phyloP scores from a whole-genome alignment of 2,329 filamentous ascomycete species.

The Helminthosporium solani region DNA sequence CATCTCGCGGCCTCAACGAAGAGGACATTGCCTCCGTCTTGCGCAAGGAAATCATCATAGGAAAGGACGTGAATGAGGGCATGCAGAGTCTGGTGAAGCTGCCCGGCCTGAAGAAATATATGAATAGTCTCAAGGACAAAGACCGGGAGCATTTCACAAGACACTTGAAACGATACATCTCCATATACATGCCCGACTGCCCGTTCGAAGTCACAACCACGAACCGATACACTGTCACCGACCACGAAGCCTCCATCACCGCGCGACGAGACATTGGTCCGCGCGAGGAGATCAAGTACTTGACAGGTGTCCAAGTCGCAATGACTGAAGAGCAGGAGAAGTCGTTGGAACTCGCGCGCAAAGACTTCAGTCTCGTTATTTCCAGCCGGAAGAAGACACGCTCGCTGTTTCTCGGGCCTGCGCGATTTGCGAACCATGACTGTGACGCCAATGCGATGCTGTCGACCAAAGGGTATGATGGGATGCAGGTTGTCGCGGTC shows the following conservation, averaged over 20 bases:
- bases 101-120: conserved; percentile 71
- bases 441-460: conserved; percentile 89
- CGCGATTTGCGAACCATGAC: conserved; percentile 96
- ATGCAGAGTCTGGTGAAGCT: conserved; percentile 72
- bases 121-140: conserved; percentile 65
- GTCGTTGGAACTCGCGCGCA: conserved; percentile 74
- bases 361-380: conserved; percentile 96
- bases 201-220: conserved; percentile 92
- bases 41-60: conserved; percentile 67
- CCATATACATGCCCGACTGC: conserved; percentile 90
- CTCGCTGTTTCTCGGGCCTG: conserved; percentile 90
- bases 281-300: conserved; percentile 85
- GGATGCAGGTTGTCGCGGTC: conserved; percentile 86
- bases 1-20: conserved; percentile 74
- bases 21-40: conserved; percentile 62
- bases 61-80: conserved; percentile 69
- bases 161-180: conserved; percentile 86
- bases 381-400: conserved; percentile 88
- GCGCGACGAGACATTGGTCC: conserved; percentile 77
- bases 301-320: conserved; percentile 85
- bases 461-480: conserved; percentile 77
- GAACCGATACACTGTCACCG: conserved; percentile 90
- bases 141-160: conserved; percentile 84
- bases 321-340: conserved; percentile 90
- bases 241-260: conserved; percentile 83